Evolutionary conservation across 805 yeast genomes (phyloP).

Genomic region (Yamadazyma sp.): DNA sequence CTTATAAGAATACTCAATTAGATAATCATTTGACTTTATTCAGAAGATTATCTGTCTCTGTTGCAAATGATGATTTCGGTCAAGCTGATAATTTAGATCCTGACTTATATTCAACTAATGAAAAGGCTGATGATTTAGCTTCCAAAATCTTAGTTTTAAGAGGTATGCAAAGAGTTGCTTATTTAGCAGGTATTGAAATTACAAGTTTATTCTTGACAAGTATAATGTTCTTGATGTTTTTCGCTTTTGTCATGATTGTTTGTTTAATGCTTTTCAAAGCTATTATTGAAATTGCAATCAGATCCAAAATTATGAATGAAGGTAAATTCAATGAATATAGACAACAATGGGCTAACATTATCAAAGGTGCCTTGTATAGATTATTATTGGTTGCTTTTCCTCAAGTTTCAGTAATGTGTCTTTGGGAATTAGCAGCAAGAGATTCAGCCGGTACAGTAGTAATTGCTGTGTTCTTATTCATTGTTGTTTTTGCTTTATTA

Average conservation of each 20-base stretch:
- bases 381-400: conserved; percentile 83
- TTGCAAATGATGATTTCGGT: conserved; percentile 47
- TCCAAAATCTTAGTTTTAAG: conserved; percentile 76
- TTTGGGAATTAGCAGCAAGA: conserved; percentile 84
- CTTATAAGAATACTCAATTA: conserved; percentile 10
- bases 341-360: conserved; percentile 75
- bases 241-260: conserved; percentile 58
- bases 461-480: conserved; percentile 69
- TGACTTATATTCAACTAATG: conserved; percentile 64
- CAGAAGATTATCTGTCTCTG: conserved; percentile 15
- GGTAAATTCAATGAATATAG: conserved; percentile 75
- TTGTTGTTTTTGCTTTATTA: conserved; percentile 56
- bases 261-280: conserved; percentile 65
- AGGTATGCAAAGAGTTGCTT: conserved; percentile 92
- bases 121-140: conserved; percentile 54
- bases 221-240: conserved; percentile 77
- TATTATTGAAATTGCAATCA: conserved; percentile 57
- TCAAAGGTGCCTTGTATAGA: conserved; percentile 87
- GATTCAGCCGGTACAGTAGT: conserved; percentile 84
- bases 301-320: conserved; percentile 55
- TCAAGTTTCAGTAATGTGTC: conserved; percentile 72
- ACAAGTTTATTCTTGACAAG: conserved; percentile 85
- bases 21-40: conserved; percentile 12
- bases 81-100: conserved; percentile 40
- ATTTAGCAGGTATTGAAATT: conserved; percentile 77